A percentile compares a stretch with the other conserved stretches of the same genome.
Evolutionary conservation across 202 grass and related monocot species (phyloP).

Genomic region (Saccharum hybrid): DNA sequence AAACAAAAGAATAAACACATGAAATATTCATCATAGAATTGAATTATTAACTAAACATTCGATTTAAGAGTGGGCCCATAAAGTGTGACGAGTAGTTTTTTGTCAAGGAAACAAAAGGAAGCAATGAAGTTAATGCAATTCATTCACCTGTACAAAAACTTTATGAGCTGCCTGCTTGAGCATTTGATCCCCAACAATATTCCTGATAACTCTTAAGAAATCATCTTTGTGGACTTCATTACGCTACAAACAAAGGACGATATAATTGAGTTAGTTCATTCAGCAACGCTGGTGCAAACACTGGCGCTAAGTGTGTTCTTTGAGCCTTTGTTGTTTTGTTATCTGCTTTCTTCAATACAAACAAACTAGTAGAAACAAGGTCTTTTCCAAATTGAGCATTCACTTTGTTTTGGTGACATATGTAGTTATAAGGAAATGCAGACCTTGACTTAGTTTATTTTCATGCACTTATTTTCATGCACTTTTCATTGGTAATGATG

Average conservation of each 20-base stretch:
- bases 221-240: slow-evolving; percentile 98
- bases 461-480: slow-evolving; percentile 10
- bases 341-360: slow-evolving; percentile 19
- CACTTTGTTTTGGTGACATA: slow-evolving; percentile 1
- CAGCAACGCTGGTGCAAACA: slow-evolving; percentile 15
- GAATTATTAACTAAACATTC: slow-evolving; percentile 14
- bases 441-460: background rate
- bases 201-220: slow-evolving; percentile 93
- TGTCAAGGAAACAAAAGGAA: slow-evolving; percentile 18
- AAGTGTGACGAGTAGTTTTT: slow-evolving; percentile 32
- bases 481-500: slow-evolving; percentile 30
- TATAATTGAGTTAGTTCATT: slow-evolving; percentile 29
- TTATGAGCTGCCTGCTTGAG: slow-evolving; percentile 98
- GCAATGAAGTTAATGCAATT: slow-evolving; percentile 24
- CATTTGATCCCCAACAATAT: slow-evolving; percentile 98
- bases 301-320: slow-evolving; percentile 5
- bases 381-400: slow-evolving; percentile 13
- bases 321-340: slow-evolving; percentile 15
- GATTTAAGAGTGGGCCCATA: slow-evolving; percentile 11
- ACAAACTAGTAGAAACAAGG: slow-evolving; percentile 37
- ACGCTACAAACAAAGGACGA: slow-evolving; percentile 60
- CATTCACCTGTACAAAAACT: slow-evolving; percentile 82
- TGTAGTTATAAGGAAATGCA: slow-evolving; percentile 1
- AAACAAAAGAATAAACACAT: slow-evolving; percentile 36
- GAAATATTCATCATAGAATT: slow-evolving; percentile 33